Evolutionary conservation across 257 asterid species (phyloP).

Genomic region (Fraxinus cuspidata): DNA sequence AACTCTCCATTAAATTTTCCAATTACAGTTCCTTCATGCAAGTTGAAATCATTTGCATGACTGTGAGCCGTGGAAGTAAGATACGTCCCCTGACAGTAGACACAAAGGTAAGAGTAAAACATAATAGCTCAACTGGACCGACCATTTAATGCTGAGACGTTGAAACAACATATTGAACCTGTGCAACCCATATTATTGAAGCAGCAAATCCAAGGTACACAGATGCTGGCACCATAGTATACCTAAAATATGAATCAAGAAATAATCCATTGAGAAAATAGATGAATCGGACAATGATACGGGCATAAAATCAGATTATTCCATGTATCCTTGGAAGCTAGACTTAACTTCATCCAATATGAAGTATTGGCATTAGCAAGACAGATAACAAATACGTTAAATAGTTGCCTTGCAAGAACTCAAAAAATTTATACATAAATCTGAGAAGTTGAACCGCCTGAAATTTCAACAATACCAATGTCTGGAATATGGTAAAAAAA

Average conservation of each 20-base stretch:
- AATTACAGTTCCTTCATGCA: conserved; percentile 74
- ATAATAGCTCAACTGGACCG: background rate
- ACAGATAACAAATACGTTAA: background rate
- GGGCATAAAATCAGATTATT: conserved; percentile 4
- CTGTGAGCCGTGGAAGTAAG: conserved; percentile 79
- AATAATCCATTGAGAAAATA: conserved; percentile 6
- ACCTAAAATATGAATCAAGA: conserved; percentile 51
- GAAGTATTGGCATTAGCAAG: conserved; percentile 4
- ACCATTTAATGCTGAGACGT: background rate
- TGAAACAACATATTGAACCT: conserved; percentile 46
- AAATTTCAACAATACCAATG: background rate
- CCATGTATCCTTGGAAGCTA: conserved; percentile 13
- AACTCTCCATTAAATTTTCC: conserved; percentile 86
- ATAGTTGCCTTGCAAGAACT: conserved; percentile 8
- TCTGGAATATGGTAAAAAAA: background rate
- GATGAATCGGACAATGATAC: background rate
- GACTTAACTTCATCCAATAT: conserved; percentile 5
- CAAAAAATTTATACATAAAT: background rate
- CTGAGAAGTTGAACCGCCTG: background rate
- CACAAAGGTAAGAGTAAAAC: conserved; percentile 16
- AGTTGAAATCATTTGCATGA: conserved; percentile 58
- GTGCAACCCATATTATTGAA: conserved; percentile 94
- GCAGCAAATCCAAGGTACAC: conserved; percentile 91
- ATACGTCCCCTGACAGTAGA: conserved; percentile 70
- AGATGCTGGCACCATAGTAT: conserved; percentile 92